Percentiles rank a stretch among this genome's conserved stretches.
phyloP scores from a whole-genome alignment of 1,284 basidiomycete species.

The Fereydounia khargensis region DNA sequence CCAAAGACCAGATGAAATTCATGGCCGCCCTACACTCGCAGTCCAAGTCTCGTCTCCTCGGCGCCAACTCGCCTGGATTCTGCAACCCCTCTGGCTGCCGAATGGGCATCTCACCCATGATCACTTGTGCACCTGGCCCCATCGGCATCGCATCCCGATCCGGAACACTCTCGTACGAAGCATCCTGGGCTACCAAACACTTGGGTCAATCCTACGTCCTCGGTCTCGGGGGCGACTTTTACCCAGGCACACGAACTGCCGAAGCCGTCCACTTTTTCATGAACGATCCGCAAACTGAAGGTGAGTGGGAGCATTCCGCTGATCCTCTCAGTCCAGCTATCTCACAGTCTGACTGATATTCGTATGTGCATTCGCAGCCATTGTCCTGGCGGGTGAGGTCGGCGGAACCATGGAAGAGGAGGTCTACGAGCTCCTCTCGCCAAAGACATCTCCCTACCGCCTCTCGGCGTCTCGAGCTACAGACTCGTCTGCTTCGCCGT shows the following conservation, averaged over 20 bases:
- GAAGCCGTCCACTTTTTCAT: slow-evolving; percentile 44
- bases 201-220: slow-evolving; percentile 39
- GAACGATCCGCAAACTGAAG: slow-evolving; percentile 12
- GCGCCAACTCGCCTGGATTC: slow-evolving; percentile 40
- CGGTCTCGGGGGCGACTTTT: slow-evolving; percentile 45
- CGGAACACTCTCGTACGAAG: slow-evolving; percentile 51
- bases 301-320: too few species aligned
- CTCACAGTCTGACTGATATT: neutral
- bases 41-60: slow-evolving; percentile 27
- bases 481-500: neutral
- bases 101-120: slow-evolving; percentile 36
- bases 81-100: slow-evolving; percentile 39
- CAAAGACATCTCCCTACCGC: slow-evolving; percentile 12
- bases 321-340: too few species aligned
- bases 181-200: slow-evolving; percentile 21
- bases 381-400: slow-evolving; percentile 42
- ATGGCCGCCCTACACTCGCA: slow-evolving; percentile 41
- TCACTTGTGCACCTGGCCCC: slow-evolving; percentile 19
- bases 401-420: slow-evolving; percentile 50
- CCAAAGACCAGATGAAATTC: slow-evolving; percentile 36
- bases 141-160: slow-evolving; percentile 38
- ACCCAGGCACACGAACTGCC: slow-evolving; percentile 49
- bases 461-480: neutral
- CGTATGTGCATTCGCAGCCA: slow-evolving; percentile 1
- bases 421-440: slow-evolving; percentile 21